A percentile compares a stretch with the other conserved stretches of the same genome.
Conservation (phyloP, 306 rosid genomes). For the Cyamopsis tetragonoloba region DNA sequence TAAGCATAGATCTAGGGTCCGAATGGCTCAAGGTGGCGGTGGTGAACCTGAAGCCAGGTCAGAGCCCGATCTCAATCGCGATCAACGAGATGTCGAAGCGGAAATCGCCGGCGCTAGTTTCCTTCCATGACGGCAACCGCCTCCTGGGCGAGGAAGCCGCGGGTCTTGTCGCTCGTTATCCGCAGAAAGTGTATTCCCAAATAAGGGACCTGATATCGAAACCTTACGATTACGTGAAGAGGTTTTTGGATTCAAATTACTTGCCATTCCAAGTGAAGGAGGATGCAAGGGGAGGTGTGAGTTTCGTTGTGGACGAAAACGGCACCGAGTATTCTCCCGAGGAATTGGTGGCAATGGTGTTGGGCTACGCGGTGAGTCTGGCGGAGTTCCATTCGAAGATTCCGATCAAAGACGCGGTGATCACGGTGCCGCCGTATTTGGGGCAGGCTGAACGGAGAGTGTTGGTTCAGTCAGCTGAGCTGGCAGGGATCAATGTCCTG, state of each 20-base stretch:
- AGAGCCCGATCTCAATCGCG: conserved; percentile 83
- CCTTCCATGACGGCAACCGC: conserved; percentile 78
- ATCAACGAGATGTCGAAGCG: conserved; percentile 97
- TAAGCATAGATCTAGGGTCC: conserved; percentile 96
- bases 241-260: conserved; percentile 56
- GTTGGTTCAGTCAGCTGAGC: conserved; percentile 71
- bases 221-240: conserved; percentile 48
- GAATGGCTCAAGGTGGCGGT: conserved; percentile 88
- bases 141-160: conserved; percentile 93
- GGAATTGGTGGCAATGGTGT: conserved; percentile 80
- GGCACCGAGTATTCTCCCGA: conserved; percentile 52
- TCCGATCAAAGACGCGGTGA: conserved; percentile 71
- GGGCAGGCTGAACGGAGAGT: conserved; percentile 93
- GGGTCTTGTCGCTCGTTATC: conserved; percentile 80
- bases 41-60: conserved; percentile 92
- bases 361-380: conserved; percentile 59
- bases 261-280: conserved; percentile 64
- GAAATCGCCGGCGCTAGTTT: conserved; percentile 76
- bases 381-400: conserved; percentile 91
- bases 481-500: conserved; percentile 81
- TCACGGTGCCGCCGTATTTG: conserved; percentile 87
- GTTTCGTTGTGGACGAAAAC: conserved; percentile 51
- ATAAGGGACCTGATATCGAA: conserved; percentile 76
- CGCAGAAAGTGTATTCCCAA: conserved; percentile 78
- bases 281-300: conserved; percentile 59